A percentile compares a stretch with the other conserved stretches of the same genome.
These are phyloP conservation scores for Aspergillus diversus DNA, from an alignment of 495 filamentous ascomycete species.

Conservation along the genomic window DNA sequence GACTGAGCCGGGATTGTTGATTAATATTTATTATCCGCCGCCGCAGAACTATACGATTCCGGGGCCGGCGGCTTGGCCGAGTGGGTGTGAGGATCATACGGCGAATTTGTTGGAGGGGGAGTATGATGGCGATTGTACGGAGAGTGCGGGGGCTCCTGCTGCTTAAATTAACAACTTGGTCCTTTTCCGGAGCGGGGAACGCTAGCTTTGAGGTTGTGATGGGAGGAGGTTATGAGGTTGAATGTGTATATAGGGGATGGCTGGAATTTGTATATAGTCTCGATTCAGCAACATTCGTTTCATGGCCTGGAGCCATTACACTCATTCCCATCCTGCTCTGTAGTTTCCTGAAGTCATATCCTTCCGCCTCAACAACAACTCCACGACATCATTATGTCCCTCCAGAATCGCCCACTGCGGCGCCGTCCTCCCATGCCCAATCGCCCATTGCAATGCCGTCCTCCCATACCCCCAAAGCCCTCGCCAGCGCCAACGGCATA, in stretches of 20 bases:
- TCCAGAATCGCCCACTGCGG: too few relatives aligned
- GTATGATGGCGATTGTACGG: conserved; percentile 16
- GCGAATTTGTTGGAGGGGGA: neutral
- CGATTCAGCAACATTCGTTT: neutral
- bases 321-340: too few relatives aligned
- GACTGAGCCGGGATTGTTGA: conserved; percentile 14
- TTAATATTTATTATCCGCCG: conserved; percentile 10
- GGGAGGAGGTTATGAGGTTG: neutral
- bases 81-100: conserved; percentile 14
- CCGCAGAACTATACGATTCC: conserved; percentile 11
- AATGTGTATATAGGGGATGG: neutral
- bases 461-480: too few relatives aligned
- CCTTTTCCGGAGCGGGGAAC: neutral
- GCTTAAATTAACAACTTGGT: neutral
- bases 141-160: neutral
- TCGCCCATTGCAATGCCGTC: too few relatives aligned
- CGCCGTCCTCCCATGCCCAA: too few relatives aligned
- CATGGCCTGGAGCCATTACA: too few relatives aligned
- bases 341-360: too few relatives aligned
- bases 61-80: conserved; percentile 16
- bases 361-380: too few relatives aligned
- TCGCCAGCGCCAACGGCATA: too few relatives aligned
- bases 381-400: too few relatives aligned
- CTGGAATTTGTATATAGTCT: neutral
- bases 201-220: neutral